A percentile compares a stretch with the other conserved stretches of the same genome.
phyloP scores from a whole-genome alignment of 1,139 yeast genomes.

The Nakaseomyces bracarensis region DNA sequence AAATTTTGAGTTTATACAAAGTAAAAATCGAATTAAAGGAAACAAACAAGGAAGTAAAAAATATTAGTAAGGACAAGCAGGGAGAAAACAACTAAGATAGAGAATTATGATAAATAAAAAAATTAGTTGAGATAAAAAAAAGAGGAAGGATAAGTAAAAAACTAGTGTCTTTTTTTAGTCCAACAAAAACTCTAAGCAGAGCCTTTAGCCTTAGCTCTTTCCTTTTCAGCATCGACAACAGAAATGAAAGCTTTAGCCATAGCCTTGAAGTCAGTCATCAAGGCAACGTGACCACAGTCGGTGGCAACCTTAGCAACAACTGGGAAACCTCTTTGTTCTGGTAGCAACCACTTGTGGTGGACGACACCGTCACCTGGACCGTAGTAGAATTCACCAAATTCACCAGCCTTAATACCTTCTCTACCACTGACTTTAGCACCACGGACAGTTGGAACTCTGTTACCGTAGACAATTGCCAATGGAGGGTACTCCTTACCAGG shows the following conservation, averaged over 20 bases:
- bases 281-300: constrained; percentile 66
- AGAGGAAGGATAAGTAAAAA: not conserved
- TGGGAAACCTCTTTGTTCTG: constrained; percentile 60
- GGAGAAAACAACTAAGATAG: too few relatives aligned
- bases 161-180: not conserved
- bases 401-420: constrained; percentile 57
- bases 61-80: not conserved
- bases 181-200: constrained; percentile 1
- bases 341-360: constrained; percentile 74
- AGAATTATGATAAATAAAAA: too few relatives aligned
- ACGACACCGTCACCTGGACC: constrained; percentile 95
- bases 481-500: constrained; percentile 62
- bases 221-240: constrained; percentile 45
- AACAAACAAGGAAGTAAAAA: not conserved
- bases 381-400: constrained; percentile 66
- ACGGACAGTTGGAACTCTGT: constrained; percentile 74
- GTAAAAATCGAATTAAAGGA: not conserved
- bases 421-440: constrained; percentile 57
- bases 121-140: constrained; percentile 8
- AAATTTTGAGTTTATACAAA: constrained; percentile 1
- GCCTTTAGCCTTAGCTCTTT: constrained; percentile 6
- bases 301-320: constrained; percentile 63
- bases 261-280: constrained; percentile 64
- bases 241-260: constrained; percentile 65
- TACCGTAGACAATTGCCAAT: constrained; percentile 70